Conservation (phyloP, 208 protist genomes). For the Trichomonas vaginalis region DNA sequence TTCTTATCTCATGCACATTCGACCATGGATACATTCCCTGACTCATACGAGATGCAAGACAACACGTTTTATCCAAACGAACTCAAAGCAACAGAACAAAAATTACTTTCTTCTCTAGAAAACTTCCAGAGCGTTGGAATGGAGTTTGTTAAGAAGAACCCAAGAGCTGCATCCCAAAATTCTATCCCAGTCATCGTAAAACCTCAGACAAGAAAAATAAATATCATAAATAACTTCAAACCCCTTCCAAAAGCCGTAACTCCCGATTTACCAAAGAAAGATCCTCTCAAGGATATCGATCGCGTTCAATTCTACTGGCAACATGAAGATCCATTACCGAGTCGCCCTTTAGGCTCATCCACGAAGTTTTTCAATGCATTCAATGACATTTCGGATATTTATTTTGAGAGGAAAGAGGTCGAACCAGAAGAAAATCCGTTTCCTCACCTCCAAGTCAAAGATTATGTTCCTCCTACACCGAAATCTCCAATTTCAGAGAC, state of each 20-base stretch:
- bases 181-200: not conserved
- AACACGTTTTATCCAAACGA: not conserved
- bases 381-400: not conserved
- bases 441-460: not conserved
- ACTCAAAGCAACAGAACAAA: not conserved
- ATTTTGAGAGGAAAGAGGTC: not conserved
- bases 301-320: too few relatives aligned
- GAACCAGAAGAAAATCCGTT: not conserved
- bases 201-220: too few relatives aligned
- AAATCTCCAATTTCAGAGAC: not conserved
- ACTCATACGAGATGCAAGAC: not conserved
- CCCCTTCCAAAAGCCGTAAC: too few relatives aligned
- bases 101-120: not conserved
- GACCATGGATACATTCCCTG: not conserved
- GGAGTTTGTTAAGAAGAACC: not conserved
- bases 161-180: not conserved
- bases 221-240: too few relatives aligned
- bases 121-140: not conserved
- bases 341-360: not conserved
- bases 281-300: too few relatives aligned
- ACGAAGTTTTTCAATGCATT: not conserved
- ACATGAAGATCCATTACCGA: too few relatives aligned
- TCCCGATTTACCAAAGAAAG: too few relatives aligned
- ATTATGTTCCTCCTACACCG: not conserved
- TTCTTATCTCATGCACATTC: not conserved